phyloP scores from a whole-genome alignment of 495 filamentous ascomycete genomes.

The Penicillium flavigenum region DNA sequence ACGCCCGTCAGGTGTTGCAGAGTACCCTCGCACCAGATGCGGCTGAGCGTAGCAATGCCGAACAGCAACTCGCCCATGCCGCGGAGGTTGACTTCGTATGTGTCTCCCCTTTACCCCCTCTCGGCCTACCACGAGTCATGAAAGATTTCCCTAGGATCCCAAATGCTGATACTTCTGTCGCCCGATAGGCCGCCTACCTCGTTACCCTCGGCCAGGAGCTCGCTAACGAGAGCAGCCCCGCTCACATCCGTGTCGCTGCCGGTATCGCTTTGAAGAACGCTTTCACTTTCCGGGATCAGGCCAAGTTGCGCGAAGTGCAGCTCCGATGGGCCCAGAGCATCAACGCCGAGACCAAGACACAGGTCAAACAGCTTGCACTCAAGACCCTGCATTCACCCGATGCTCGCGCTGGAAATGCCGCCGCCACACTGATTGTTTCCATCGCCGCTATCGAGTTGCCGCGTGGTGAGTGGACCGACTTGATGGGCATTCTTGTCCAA shows the following conservation, averaged over 20 bases:
- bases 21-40: slow-evolving; percentile 92
- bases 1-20: slow-evolving; percentile 82
- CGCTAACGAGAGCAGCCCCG: slow-evolving; percentile 80
- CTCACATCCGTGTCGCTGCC: slow-evolving; percentile 85
- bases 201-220: slow-evolving; percentile 86
- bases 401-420: slow-evolving; percentile 76
- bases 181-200: slow-evolving; percentile 77
- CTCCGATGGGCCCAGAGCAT: slow-evolving; percentile 85
- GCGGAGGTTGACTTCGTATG: slow-evolving; percentile 93
- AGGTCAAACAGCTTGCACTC: slow-evolving; percentile 84
- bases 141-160: neutral
- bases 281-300: slow-evolving; percentile 86
- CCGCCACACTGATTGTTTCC: slow-evolving; percentile 91
- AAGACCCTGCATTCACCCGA: slow-evolving; percentile 78
- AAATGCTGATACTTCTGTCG: slow-evolving; percentile 13
- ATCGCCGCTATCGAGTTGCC: slow-evolving; percentile 95
- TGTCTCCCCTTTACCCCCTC: slow-evolving; percentile 25
- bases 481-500: slow-evolving; percentile 82
- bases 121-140: neutral
- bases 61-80: slow-evolving; percentile 89
- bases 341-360: slow-evolving; percentile 70
- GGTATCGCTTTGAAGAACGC: slow-evolving; percentile 97
- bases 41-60: slow-evolving; percentile 80
- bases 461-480: slow-evolving; percentile 89
- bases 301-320: slow-evolving; percentile 83